Conservation (phyloP, 2,329 filamentous ascomycete genomes). For the Nemania sp. region DNA sequence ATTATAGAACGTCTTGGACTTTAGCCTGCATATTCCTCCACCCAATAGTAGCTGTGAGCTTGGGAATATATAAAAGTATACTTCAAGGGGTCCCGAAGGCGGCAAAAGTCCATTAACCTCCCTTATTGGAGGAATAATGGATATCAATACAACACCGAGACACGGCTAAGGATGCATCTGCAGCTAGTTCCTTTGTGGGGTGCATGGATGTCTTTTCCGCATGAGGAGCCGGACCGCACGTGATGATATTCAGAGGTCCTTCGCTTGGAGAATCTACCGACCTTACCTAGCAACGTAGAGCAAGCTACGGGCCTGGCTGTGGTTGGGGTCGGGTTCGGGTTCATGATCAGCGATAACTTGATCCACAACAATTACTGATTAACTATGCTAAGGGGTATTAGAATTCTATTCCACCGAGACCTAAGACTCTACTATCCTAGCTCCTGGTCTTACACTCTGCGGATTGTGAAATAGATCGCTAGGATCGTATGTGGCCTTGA, state of each 20-base stretch:
- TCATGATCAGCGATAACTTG: neutral
- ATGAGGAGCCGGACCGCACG: neutral
- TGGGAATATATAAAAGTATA: neutral
- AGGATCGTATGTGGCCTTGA: slow-evolving; percentile 60
- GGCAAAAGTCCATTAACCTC: neutral
- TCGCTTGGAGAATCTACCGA: neutral
- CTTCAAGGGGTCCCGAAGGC: neutral
- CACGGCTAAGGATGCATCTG: neutral
- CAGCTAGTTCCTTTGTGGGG: slow-evolving; percentile 15
- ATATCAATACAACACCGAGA: slow-evolving; percentile 8
- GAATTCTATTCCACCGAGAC: neutral
- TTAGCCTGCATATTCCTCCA: neutral
- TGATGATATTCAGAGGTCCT: neutral
- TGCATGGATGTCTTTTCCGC: slow-evolving; percentile 1
- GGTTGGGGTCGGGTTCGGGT: neutral
- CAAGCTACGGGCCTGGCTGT: neutral
- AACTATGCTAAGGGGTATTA: slow-evolving; percentile 6
- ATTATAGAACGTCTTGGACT: neutral
- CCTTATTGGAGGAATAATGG: slow-evolving; percentile 30
- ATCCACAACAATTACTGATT: slow-evolving; percentile 1
- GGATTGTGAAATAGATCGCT: slow-evolving; percentile 62
- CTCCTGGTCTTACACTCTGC: slow-evolving; percentile 52
- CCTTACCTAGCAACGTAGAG: neutral
- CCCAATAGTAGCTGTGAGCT: neutral
- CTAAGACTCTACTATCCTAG: slow-evolving; percentile 2